Evolutionary conservation across 1,284 basidiomycete species (phyloP).

Genomic region (Austroboletus niveus): DNA sequence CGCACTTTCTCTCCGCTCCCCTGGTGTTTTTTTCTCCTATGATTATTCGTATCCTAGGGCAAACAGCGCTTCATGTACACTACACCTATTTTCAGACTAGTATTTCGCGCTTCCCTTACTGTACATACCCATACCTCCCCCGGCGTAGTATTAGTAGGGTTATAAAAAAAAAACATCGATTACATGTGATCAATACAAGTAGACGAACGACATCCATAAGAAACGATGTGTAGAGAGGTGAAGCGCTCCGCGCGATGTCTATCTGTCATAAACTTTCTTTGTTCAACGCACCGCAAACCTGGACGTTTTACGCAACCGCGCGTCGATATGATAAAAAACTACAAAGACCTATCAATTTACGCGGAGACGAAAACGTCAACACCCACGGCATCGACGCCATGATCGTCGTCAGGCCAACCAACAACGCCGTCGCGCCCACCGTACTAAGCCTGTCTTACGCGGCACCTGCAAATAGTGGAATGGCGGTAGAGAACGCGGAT

Average conservation of each 20-base stretch:
- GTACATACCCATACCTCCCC: constrained; percentile 8
- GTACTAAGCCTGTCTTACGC: constrained; percentile 54
- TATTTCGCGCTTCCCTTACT: background rate
- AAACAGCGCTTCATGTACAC: constrained; percentile 17
- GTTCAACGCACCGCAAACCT: constrained; percentile 31
- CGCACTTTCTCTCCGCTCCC: background rate
- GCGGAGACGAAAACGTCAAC: background rate
- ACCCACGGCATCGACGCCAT: constrained; percentile 74
- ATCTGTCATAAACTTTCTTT: background rate
- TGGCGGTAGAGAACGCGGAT: constrained; percentile 65
- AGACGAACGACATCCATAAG: background rate
- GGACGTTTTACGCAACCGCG: constrained; percentile 33
- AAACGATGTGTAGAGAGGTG: too few relatives aligned
- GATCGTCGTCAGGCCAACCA: constrained; percentile 67
- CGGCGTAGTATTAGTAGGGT: background rate
- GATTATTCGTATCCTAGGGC: constrained; percentile 18
- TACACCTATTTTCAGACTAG: constrained; percentile 1
- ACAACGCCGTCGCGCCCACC: constrained; percentile 76
- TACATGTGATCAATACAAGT: background rate
- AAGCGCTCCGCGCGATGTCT: too few relatives aligned
- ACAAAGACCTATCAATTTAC: constrained; percentile 30
- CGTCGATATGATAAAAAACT: constrained; percentile 35
- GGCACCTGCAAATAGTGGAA: constrained; percentile 65
- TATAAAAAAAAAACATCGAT: background rate
- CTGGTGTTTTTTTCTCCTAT: background rate